A percentile compares a stretch with the other conserved stretches of the same genome.
Conservation (phyloP, 202 grass and related monocot genomes). For the Bolboschoenoplectus hybrid region DNA sequence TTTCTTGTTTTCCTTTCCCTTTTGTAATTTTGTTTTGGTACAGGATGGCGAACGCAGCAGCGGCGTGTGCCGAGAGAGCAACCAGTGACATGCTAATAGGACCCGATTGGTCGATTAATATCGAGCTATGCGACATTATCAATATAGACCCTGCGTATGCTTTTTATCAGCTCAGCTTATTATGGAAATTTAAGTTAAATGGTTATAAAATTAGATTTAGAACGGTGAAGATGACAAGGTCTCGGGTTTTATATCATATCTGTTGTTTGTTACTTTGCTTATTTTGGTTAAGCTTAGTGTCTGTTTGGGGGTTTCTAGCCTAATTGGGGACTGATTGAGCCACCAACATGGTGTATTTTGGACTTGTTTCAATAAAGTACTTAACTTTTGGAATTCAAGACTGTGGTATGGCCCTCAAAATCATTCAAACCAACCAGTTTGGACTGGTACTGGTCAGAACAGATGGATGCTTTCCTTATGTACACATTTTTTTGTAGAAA, state of each 20-base stretch:
- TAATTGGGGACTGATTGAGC: not conserved
- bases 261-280: not conserved
- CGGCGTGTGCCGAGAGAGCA: conserved; percentile 77
- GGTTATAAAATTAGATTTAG: conserved; percentile 30
- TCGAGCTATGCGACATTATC: conserved; percentile 98
- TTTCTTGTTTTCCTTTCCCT: not conserved
- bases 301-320: not conserved
- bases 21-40: not conserved
- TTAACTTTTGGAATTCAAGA: conserved; percentile 5
- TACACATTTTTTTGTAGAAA: not conserved
- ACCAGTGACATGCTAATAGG: conserved; percentile 91
- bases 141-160: conserved; percentile 87
- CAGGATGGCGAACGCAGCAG: conserved; percentile 59
- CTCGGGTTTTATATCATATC: not conserved
- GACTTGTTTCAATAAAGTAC: not conserved
- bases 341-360: not conserved
- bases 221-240: not conserved
- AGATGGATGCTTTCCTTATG: not conserved
- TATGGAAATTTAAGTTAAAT: not conserved
- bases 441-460: not conserved
- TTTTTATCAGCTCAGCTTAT: not conserved
- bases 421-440: not conserved
- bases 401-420: not conserved
- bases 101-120: conserved; percentile 94
- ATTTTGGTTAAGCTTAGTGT: conserved; percentile 14